A percentile compares a stretch with the other conserved stretches of the same genome.
Conservation (phyloP, 1,284 basidiomycete genomes). For the Schizopora paradoxa region DNA sequence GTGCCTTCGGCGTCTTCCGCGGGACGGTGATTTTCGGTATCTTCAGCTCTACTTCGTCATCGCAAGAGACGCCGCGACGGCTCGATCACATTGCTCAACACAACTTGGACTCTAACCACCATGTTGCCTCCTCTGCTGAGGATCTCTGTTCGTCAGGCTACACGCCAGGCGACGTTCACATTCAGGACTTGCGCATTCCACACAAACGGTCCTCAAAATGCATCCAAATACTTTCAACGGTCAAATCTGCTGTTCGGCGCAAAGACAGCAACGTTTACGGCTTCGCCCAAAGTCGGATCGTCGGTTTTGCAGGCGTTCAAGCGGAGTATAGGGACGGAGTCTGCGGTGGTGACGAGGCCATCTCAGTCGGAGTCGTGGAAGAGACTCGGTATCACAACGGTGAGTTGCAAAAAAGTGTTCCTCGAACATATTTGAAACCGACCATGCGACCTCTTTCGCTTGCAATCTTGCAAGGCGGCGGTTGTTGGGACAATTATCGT, state of each 20-base stretch:
- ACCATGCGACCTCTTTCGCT: neutral
- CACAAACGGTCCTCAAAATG: constrained; percentile 5
- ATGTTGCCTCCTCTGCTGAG: neutral
- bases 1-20: too few relatives aligned
- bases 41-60: constrained; percentile 5
- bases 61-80: neutral
- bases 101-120: constrained; percentile 6
- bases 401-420: constrained; percentile 25
- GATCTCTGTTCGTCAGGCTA: neutral
- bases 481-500: constrained; percentile 65
- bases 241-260: constrained; percentile 7
- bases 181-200: constrained; percentile 11
- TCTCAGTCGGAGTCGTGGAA: constrained; percentile 42
- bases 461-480: constrained; percentile 40
- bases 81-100: constrained; percentile 4
- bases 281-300: too few relatives aligned
- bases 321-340: constrained; percentile 40
- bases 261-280: neutral
- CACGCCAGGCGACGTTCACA: neutral
- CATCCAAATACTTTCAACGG: constrained; percentile 12
- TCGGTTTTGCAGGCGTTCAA: constrained; percentile 19
- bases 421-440: constrained; percentile 4
- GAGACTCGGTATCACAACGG: constrained; percentile 45
- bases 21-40: too few relatives aligned
- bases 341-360: constrained; percentile 32